Evolutionary conservation across 1,284 basidiomycete species (phyloP), one percentile per base, ranked within the genome.

Genomic region (Rhodotorula sp.): DNA sequence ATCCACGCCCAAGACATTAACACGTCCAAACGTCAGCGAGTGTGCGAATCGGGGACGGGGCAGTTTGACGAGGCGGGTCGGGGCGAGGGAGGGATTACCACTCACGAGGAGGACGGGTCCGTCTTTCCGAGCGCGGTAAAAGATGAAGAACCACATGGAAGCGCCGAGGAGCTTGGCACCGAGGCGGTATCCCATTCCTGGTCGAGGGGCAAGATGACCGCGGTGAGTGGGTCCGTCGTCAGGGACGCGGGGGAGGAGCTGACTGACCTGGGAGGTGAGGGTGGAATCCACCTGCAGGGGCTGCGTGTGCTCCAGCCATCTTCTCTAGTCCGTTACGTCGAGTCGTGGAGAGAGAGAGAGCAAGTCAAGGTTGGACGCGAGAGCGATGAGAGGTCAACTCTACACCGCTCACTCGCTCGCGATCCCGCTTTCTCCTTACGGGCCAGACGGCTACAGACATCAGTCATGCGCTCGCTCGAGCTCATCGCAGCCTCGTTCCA

Each of bases 91-190:
- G 46, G 22, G 42, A 29, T 6, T 4, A 42, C n/a, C n/a, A 79
- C 83, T 60, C 67, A 83, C 84, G 68, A 85, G 78, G 49, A 85
- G 77, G 72, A 83, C 84, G 44, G 83, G 72, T 22, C 83, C 83
- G 75, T 85, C 84, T 80, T 84, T 83, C 72, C 83, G 72, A 26
- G 62, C 68, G 30, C 67, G 60, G 83, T 95, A 95, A 84, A 95
- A 95, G 81, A 95, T 91, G 85, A 94, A 96, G 87, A 95, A 95
- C 92, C 92, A 95, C 93, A 95, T 95, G 55, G 88, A 87, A 51
- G 92, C 93, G 33, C 93, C 93, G 68, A 95, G 84, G 63, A 87
- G 86, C 82, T 93, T 94, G 54, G 90, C 86, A 48, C 94, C 85
- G 80, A 92, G 86, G 72, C 86, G 87, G 82, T 93, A 87, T 78